phyloP scores from a whole-genome alignment of 148 eudicot species.

The Camellia granthamiana region DNA sequence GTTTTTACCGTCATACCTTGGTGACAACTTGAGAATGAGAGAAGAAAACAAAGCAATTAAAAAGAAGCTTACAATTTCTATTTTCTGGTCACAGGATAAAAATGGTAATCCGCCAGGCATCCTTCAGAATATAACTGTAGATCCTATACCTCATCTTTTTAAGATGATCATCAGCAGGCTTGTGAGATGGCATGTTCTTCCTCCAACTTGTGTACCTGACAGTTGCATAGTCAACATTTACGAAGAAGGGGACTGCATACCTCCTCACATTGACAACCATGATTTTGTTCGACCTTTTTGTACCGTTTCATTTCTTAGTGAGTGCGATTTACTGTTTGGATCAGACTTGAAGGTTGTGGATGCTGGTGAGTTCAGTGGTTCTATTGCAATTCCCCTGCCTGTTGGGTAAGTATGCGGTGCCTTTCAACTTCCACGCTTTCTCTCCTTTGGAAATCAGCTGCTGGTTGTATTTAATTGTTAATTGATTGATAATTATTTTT shows the following conservation, averaged over 20 bases:
- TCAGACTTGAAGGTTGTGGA: constrained; percentile 64
- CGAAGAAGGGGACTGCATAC: constrained; percentile 93
- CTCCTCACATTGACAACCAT: constrained; percentile 97
- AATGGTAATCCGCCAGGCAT: constrained; percentile 91
- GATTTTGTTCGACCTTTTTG: constrained; percentile 95
- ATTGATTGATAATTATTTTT: neutral
- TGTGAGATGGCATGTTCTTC: constrained; percentile 84
- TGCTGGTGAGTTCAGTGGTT: constrained; percentile 76
- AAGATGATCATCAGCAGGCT: constrained; percentile 82
- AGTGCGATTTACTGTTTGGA: constrained; percentile 85
- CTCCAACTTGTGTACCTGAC: constrained; percentile 88
- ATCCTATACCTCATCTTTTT: constrained; percentile 76
- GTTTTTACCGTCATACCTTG: neutral
- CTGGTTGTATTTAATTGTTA: neutral
- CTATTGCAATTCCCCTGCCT: constrained; percentile 65
- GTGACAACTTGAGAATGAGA: constrained; percentile 3
- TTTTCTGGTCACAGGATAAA: constrained; percentile 63
- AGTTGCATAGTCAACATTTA: constrained; percentile 95
- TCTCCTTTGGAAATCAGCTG: neutral
- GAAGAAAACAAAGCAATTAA: neutral
- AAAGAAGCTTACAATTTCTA: neutral
- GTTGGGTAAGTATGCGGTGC: constrained; percentile 58
- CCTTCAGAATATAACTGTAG: constrained; percentile 59
- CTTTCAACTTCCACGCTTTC: constrained; percentile 7
- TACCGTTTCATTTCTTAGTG: constrained; percentile 90